phyloP scores from a whole-genome alignment of 1,284 basidiomycete genomes.

The Ceratobasidium sp. region DNA sequence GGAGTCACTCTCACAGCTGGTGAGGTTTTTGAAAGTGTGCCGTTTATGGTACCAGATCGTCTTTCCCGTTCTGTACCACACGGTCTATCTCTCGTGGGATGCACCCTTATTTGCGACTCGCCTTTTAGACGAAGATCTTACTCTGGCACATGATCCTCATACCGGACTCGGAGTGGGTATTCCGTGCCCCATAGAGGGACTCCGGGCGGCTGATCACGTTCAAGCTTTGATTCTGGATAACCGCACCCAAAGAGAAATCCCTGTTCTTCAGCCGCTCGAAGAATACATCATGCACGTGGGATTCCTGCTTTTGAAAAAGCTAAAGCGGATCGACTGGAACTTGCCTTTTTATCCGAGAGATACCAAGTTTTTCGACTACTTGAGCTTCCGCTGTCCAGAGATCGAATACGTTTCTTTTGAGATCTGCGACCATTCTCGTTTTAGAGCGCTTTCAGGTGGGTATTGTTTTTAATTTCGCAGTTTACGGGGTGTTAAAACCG shows the following conservation, averaged over 20 bases:
- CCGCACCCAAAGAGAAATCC: constrained; percentile 2
- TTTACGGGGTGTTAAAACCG: not conserved
- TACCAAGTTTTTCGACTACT: not conserved
- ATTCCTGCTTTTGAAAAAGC: constrained; percentile 11
- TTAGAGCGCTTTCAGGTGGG: not conserved
- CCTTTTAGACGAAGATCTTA: constrained; percentile 23
- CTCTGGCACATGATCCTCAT: not conserved
- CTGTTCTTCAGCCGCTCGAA: constrained; percentile 9
- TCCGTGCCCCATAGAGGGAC: constrained; percentile 3
- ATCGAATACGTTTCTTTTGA: constrained; percentile 35
- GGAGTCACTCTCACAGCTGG: not conserved
- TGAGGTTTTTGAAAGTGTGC: constrained; percentile 9
- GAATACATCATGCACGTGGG: constrained; percentile 5
- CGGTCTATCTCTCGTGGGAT: constrained; percentile 24
- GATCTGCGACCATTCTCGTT: not conserved
- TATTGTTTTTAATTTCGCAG: not conserved
- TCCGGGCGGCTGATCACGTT: constrained; percentile 12
- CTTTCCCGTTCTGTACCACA: constrained; percentile 20
- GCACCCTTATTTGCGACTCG: constrained; percentile 24
- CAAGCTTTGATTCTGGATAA: constrained; percentile 10
- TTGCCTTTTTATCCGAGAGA: constrained; percentile 16
- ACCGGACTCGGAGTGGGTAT: too few species aligned
- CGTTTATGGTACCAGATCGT: constrained; percentile 25
- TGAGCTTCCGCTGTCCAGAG: not conserved
- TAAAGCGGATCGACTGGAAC: constrained; percentile 27